phyloP scores from a whole-genome alignment of 2,329 filamentous ascomycete genomes.

The Colletotrichum falcatum region DNA sequence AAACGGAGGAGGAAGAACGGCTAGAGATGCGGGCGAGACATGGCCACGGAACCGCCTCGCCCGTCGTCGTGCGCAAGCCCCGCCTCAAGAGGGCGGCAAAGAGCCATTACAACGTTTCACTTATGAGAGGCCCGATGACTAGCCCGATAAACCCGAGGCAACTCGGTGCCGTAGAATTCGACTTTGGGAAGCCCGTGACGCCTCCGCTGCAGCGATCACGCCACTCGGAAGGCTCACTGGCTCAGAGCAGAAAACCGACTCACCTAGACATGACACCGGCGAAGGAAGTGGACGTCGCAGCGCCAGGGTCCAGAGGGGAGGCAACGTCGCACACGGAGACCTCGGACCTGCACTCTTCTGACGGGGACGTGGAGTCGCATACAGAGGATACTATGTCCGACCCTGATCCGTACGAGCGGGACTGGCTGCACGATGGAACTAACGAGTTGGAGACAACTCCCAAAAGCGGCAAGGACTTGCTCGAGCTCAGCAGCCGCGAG shows the following conservation, averaged over 20 bases:
- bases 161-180: conserved; percentile 45
- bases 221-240: conserved; percentile 25
- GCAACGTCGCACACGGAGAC: conserved; percentile 39
- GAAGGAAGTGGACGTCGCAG: conserved; percentile 13
- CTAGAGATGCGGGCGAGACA: conserved; percentile 55
- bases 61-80: conserved; percentile 51
- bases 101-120: conserved; percentile 48
- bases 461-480: conserved; percentile 14
- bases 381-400: conserved; percentile 41
- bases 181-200: conserved; percentile 36
- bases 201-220: conserved; percentile 33
- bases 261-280: conserved; percentile 25
- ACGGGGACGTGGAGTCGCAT: conserved; percentile 39
- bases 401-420: conserved; percentile 36
- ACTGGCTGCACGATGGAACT: conserved; percentile 26
- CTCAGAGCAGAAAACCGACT: conserved; percentile 9
- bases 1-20: conserved; percentile 58
- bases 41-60: conserved; percentile 44
- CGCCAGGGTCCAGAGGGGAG: conserved; percentile 27
- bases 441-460: conserved; percentile 9
- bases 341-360: conserved; percentile 41
- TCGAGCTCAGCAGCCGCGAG: conserved; percentile 30
- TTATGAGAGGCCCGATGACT: conserved; percentile 45
- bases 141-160: conserved; percentile 43
- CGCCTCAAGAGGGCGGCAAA: conserved; percentile 57